These are phyloP conservation scores for Hypoxylon cercidicola DNA, from an alignment of 495 filamentous ascomycete genomes.

Conservation along the genomic window DNA sequence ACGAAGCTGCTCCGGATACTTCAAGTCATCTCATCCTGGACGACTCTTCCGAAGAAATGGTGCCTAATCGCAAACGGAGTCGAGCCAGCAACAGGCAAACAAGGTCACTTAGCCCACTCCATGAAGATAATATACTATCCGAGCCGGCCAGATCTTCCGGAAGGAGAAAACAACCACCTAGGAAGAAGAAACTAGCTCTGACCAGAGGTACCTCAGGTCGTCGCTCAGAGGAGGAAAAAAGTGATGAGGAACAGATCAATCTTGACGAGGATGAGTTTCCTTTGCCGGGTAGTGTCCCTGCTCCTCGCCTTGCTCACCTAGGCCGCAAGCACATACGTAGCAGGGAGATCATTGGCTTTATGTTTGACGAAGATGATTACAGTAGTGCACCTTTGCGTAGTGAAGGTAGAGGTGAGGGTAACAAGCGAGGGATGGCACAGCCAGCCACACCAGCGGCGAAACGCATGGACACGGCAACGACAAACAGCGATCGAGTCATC, in stretches of 20 bases:
- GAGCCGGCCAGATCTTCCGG: conserved; percentile 8
- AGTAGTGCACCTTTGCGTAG: neutral
- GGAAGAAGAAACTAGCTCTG: conserved; percentile 7
- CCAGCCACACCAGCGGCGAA: conserved; percentile 1
- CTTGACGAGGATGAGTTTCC: conserved; percentile 2
- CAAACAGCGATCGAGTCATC: neutral
- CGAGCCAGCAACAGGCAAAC: neutral
- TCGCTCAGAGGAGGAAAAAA: neutral
- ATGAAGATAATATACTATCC: neutral
- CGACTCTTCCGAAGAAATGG: neutral
- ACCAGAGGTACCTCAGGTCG: neutral
- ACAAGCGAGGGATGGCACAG: neutral
- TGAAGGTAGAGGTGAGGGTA: neutral
- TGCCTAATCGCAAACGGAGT: neutral
- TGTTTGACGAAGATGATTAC: conserved; percentile 43
- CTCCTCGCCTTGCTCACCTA: conserved; percentile 49
- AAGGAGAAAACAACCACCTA: conserved; percentile 13
- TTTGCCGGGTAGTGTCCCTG: conserved; percentile 13
- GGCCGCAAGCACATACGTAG: conserved; percentile 56
- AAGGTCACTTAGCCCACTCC: neutral
- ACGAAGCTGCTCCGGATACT: conserved; percentile 1
- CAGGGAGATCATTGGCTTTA: conserved; percentile 55
- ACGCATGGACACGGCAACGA: neutral
- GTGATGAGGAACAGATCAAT: neutral
- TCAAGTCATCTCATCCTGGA: neutral